Conservation (phyloP, 192 early-diverging fungal genomes). For the Backusella westeae region DNA sequence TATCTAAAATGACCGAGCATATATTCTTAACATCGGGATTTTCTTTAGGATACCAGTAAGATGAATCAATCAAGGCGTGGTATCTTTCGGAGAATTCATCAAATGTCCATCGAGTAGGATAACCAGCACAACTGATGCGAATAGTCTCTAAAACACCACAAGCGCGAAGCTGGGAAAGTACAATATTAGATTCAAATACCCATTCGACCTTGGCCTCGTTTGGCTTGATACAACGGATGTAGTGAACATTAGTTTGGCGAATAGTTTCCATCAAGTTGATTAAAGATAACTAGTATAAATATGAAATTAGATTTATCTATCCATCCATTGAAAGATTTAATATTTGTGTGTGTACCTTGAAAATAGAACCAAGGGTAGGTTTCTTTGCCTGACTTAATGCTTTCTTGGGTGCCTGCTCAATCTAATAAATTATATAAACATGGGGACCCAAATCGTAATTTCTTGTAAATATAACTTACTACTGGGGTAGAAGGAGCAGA, state of each 20-base stretch:
- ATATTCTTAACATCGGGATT: constrained; percentile 52
- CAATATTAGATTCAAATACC: constrained; percentile 92
- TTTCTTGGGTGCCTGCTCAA: constrained; percentile 36
- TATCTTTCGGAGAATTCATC: constrained; percentile 87
- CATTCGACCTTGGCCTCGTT: constrained; percentile 93
- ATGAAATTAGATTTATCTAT: not conserved
- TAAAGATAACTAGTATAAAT: constrained; percentile 57
- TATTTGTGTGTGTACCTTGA: constrained; percentile 52
- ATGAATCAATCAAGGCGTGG: constrained; percentile 54
- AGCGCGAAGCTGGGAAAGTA: constrained; percentile 90
- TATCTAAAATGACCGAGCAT: constrained; percentile 59
- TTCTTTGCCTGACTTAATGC: constrained; percentile 63
- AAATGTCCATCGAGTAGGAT: constrained; percentile 92
- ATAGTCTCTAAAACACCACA: constrained; percentile 99
- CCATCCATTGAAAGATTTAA: not conserved
- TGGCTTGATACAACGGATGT: constrained; percentile 99
- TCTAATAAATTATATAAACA: not conserved
- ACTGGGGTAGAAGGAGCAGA: constrained; percentile 41
- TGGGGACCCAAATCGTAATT: not conserved
- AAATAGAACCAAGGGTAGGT: constrained; percentile 92
- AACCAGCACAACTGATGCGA: constrained; percentile 97
- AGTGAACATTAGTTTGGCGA: constrained; percentile 87
- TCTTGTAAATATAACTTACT: constrained; percentile 8
- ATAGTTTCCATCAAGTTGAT: constrained; percentile 96
- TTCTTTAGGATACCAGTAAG: constrained; percentile 43